Conservation (phyloP, 495 filamentous ascomycete genomes). For the Penicillium cinerascens region DNA sequence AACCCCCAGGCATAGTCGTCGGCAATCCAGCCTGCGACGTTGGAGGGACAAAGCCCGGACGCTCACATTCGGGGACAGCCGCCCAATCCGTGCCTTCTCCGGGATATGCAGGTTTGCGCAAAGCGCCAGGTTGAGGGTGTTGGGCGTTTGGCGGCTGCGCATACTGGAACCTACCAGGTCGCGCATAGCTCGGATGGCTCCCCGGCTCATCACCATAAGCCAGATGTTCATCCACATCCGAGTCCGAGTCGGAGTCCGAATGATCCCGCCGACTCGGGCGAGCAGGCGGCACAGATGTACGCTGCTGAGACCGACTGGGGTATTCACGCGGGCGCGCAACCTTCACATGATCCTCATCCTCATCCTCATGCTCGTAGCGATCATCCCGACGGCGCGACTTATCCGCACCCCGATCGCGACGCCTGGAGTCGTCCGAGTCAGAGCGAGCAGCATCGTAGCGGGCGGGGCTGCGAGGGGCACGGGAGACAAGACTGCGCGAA, state of each 20-base stretch:
- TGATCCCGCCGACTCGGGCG: slow-evolving; percentile 34
- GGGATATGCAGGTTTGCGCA: slow-evolving; percentile 14
- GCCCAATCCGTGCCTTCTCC: slow-evolving; percentile 30
- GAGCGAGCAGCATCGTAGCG: slow-evolving; percentile 43
- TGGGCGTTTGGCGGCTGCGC: slow-evolving; percentile 35
- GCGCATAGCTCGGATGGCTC: slow-evolving; percentile 45
- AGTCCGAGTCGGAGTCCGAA: slow-evolving; percentile 42
- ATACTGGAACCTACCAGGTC: slow-evolving; percentile 50
- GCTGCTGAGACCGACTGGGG: slow-evolving; percentile 18
- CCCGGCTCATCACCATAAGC: slow-evolving; percentile 39
- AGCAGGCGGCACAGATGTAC: slow-evolving; percentile 20
- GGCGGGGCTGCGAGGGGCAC: slow-evolving; percentile 40
- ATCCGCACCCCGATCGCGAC: slow-evolving; percentile 27
- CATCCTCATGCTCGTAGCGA: slow-evolving; percentile 40
- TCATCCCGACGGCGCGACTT: slow-evolving; percentile 27
- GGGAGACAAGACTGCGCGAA: slow-evolving; percentile 1
- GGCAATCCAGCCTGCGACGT: slow-evolving; percentile 26
- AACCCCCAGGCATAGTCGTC: slow-evolving; percentile 39
- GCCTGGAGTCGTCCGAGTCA: slow-evolving; percentile 42
- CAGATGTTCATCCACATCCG: slow-evolving; percentile 33
- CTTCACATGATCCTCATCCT: slow-evolving; percentile 23
- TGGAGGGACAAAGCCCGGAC: slow-evolving; percentile 41
- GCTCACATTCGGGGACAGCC: slow-evolving; percentile 39
- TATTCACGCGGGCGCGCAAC: slow-evolving; percentile 18
- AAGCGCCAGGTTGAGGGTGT: slow-evolving; percentile 20